Base-by-base conservation (phyloP, 495 filamentous ascomycete species). In the Penicillium daleae region DNA sequence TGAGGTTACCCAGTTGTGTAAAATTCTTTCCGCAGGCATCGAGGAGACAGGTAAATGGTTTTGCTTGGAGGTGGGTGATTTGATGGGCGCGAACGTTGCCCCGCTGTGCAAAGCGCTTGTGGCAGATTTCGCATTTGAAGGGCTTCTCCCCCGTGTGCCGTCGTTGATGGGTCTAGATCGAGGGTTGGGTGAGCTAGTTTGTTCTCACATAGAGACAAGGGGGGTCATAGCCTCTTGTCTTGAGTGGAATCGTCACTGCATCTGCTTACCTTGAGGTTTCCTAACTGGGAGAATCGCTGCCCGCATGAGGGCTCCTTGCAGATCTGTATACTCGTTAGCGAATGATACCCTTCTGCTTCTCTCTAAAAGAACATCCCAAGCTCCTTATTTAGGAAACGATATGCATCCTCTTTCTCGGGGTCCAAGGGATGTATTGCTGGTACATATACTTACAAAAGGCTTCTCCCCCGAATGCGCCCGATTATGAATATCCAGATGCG, bases 381-480 rank as follows among this genome's bases (percentile, higher is more conserved):
- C 1, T 6, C 13, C 26, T 21, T 22, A 17, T 35, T 27, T 19
- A n/a, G n/a, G n/a, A n/a, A n/a, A n/a, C n/a, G n/a, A n/a, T n/a
- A n/a, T 17, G 12, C 10, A 26, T 24, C 1, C 24, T 51, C 27
- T n/a, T 9, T 17, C 24, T 26, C 13, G 17, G 6, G 6, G 9
- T 9, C 17, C 13, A 53, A 24, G 50, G 27, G 50, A 21, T 17
- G 19, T 50, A 1, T 21, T 21, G 64, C 59, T 56, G 61, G 37
- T 56, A 39, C 6, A 22, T n/a, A 9, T 22, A 83, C 91, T 82
- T 76, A 97, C 92, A 78, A 93, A 97, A 62, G 94, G 94, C 64
- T 92, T 92, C 51, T 92, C 86, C 21, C 94, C 94, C 4, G 93
- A 97, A 69, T 98, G 94, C 9, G 92, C 89, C 69, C 94, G 85